These are phyloP conservation scores for Mucuna pruriens DNA, from an alignment of 306 rosid species.

Conservation along the genomic window DNA sequence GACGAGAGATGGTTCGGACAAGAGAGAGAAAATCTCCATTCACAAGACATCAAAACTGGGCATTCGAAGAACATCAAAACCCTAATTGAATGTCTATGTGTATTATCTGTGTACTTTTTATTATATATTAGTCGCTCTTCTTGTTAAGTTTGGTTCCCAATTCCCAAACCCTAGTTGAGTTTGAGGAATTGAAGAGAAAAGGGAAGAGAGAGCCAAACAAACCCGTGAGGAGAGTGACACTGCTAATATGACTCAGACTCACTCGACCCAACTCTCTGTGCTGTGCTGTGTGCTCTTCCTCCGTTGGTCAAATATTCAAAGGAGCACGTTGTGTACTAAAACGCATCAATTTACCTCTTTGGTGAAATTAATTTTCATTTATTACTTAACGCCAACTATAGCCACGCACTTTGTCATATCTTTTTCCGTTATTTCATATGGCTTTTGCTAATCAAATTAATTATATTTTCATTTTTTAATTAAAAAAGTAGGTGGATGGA, in stretches of 20 bases:
- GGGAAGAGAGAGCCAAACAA: not conserved
- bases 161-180: not conserved
- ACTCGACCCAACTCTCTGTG: not conserved
- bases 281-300: not conserved
- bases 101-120: not conserved
- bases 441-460: too few relatives aligned
- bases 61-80: conserved; percentile 65
- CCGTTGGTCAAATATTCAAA: not conserved
- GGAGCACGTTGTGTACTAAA: not conserved
- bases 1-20: conserved; percentile 60
- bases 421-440: too few relatives aligned
- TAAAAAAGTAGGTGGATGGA: too few relatives aligned
- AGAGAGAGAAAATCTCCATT: conserved; percentile 76
- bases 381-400: too few relatives aligned
- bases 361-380: not conserved
- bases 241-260: not conserved
- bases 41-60: conserved; percentile 84
- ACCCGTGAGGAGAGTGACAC: not conserved
- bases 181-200: not conserved
- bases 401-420: too few relatives aligned
- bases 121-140: too few relatives aligned
- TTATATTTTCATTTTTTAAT: too few relatives aligned
- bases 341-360: not conserved
- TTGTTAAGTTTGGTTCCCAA: not conserved
- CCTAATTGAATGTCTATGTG: conserved; percentile 39